Evolutionary conservation across 2,329 filamentous ascomycete species (phyloP).

Genomic region (Neurospora sp.): DNA sequence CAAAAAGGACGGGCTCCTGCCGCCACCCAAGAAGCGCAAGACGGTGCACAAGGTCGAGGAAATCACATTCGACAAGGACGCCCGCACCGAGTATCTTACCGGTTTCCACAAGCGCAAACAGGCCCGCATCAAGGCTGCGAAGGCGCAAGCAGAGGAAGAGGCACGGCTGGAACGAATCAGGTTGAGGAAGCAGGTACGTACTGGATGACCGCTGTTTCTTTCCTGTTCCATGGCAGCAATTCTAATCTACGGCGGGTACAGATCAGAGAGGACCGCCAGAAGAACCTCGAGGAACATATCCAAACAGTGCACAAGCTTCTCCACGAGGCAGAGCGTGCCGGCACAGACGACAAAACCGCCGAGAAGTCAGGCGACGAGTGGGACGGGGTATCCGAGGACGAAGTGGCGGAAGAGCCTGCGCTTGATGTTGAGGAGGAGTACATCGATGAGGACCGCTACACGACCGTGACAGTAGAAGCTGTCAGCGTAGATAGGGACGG

Average conservation of each 20-base stretch:
- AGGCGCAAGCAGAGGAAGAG: constrained; percentile 68
- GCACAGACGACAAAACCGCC: constrained; percentile 27
- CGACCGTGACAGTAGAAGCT: constrained; percentile 86
- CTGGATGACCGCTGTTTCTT: background rate
- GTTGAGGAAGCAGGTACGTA: constrained; percentile 58
- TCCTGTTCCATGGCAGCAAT: background rate
- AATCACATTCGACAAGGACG: constrained; percentile 72
- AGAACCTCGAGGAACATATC: constrained; percentile 74
- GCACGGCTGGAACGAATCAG: constrained; percentile 68
- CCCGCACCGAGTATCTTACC: constrained; percentile 78
- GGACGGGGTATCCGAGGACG: constrained; percentile 51
- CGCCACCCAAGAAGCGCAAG: constrained; percentile 59
- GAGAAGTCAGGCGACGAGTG: constrained; percentile 45
- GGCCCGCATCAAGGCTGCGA: constrained; percentile 73
- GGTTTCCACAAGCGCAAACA: constrained; percentile 96
- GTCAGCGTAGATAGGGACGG: constrained; percentile 72
- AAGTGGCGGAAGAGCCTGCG: constrained; percentile 27
- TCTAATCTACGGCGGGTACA: constrained; percentile 26
- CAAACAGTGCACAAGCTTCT: constrained; percentile 63
- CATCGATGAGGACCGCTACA: constrained; percentile 91
- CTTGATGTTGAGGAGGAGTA: constrained; percentile 86
- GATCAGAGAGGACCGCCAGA: constrained; percentile 74
- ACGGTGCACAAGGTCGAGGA: constrained; percentile 55
- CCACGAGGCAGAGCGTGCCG: constrained; percentile 45
- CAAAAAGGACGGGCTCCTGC: constrained; percentile 47